Base-by-base conservation (phyloP, 1,284 basidiomycete genomes). In the Apiotrichum veenhuisii region DNA sequence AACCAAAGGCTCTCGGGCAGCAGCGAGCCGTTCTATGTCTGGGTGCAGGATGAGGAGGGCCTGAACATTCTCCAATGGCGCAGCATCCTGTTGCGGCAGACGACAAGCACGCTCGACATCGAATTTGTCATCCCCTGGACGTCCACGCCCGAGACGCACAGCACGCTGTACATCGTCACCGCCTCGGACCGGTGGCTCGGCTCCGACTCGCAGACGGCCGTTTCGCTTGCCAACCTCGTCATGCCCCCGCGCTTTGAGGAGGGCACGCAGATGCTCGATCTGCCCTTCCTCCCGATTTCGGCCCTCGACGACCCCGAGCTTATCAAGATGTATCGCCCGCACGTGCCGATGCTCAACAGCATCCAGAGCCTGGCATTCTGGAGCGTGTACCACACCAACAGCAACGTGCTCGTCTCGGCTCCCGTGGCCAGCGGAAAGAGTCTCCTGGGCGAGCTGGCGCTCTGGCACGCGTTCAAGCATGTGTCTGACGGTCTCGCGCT, bases 141-240 rank as follows among this genome's bases (percentile, higher is more conserved):
- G 3, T 75, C 80, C 27, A 80, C 84, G 3, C 75, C 80, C 27
- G 81, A 82, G 15, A 77, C 84, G 14, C 86, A 82, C 18, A 77
- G 50, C 14, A 91, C 48, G 84, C 82, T 97, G 50, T 85, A 88
- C 26, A 87, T 87, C 62, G 83, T 94, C 46, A 97, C 92, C 56
- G 83, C 92, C 43, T 98, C 93, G 1, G 93, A 98, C 74, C 83
- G 85, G 62, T 99, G 97, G 97, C 81, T 97, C 59, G 92, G 92
- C 11, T 88, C 93, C 9, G 92, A 97, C 65, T 85, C 89, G 55
- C 84, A 87, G 63, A 69, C 87, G 5, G 64, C 69, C 14, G 79
- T 97, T 36, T 73, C 84, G 0, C 77, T 98, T 36, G 84, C 86
- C 12, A 79, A 82, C 18, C 76, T 98, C 14, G 76, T 84, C 53